Base-by-base conservation (phyloP, 2,329 filamentous ascomycete species). In the Penicillium sp. region DNA sequence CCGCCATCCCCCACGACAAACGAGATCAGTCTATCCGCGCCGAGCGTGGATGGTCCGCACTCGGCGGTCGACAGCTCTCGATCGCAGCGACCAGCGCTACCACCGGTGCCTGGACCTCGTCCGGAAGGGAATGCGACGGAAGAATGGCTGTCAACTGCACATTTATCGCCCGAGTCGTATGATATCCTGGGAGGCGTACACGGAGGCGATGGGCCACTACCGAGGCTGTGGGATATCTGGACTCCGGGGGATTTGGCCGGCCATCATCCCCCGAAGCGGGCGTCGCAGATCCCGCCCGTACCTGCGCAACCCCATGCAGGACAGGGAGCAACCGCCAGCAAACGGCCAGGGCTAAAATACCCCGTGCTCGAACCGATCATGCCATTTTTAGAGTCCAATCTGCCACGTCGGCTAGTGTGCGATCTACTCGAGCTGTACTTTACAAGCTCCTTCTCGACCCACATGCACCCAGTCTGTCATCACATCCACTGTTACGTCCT, bases 401-500 rank as follows among this genome's bases (percentile, higher is more conserved):
- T 97, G 52, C 91, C 93, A 1, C 81, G 90, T 38, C 84, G 87
- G 10, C 80, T 97, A 56, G 93, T 93, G 7, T 97, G 92, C 79
- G 93, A 97, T 74, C 81, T 97, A 46, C 83, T 97, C 58, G 93
- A 97, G 72, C 81, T 96, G 30, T 97, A 97, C 78, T 97, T 97
- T 75, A 88, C 92, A 48, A 96, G 92, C 74, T 93, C 92, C 1
- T 95, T 92, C 5, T 92, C 92, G 2, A 89, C 90, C 5, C 90
- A 93, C 75, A 90, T 95, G 82, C 92, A 96, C 74, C 93, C 93
- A 6, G 89, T 92, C 74, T 97, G 92, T 53, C 93, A 93, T 4
- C 96, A 96, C 73, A 89, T 97, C 19, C 85, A 97, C 51, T 92
- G 91, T 49, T 96, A 93, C 71, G 87, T 97, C 59, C 92, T 97